These are phyloP conservation scores for Bipolaris gigantea DNA, from an alignment of 2,329 filamentous ascomycete genomes.

Conservation along the genomic window DNA sequence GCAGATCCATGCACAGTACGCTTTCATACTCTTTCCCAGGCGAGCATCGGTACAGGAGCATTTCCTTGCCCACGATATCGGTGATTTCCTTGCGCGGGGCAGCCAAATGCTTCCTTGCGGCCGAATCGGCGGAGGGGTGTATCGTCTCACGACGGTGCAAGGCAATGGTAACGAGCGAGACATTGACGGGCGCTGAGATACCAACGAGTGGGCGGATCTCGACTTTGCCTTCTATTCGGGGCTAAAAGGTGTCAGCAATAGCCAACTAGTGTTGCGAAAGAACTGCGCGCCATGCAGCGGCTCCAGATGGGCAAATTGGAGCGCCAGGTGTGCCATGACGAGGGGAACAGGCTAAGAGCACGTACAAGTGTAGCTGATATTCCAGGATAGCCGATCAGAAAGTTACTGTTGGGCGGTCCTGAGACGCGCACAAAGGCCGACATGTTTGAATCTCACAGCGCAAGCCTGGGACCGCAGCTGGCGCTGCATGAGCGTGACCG, in stretches of 20 bases:
- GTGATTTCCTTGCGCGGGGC: slow-evolving; percentile 87
- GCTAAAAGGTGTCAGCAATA: slow-evolving; percentile 57
- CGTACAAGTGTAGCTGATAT: slow-evolving; percentile 96
- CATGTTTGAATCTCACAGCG: slow-evolving; percentile 43
- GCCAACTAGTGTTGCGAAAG: slow-evolving; percentile 8
- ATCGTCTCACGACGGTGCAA: slow-evolving; percentile 94
- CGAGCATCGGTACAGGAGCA: slow-evolving; percentile 84
- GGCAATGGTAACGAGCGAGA: slow-evolving; percentile 92
- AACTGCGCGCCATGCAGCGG: slow-evolving; percentile 4
- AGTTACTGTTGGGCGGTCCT: slow-evolving; percentile 94
- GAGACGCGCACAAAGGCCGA: slow-evolving; percentile 92
- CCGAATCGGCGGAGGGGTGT: slow-evolving; percentile 90
- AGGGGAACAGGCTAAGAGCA: slow-evolving; percentile 26
- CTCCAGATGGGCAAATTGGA: slow-evolving; percentile 1
- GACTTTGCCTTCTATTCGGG: slow-evolving; percentile 95
- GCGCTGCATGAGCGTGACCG: slow-evolving; percentile 41
- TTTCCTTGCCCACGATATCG: slow-evolving; percentile 94
- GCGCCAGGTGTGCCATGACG: slow-evolving; percentile 3
- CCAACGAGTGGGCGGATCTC: slow-evolving; percentile 88
- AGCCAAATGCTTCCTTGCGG: slow-evolving; percentile 88
- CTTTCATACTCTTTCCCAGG: slow-evolving; percentile 83
- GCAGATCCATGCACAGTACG: slow-evolving; percentile 93
- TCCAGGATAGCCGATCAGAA: slow-evolving; percentile 93
- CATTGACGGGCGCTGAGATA: slow-evolving; percentile 81
- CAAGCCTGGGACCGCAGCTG: slow-evolving; percentile 38